Conservation (phyloP, 2,329 filamentous ascomycete genomes). For the Penicillium janthinellum region DNA sequence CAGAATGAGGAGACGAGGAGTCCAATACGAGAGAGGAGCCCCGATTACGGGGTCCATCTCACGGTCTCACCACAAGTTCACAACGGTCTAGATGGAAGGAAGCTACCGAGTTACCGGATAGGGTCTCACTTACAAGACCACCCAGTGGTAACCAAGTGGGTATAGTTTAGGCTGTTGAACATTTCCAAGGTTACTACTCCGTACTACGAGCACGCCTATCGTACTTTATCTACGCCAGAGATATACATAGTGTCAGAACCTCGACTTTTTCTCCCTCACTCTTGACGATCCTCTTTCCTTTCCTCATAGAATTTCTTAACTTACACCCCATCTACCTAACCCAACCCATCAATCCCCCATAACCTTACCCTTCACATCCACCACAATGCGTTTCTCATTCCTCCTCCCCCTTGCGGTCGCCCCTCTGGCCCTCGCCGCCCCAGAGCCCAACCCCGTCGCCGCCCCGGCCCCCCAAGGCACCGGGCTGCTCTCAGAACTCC, state of each 20-base stretch:
- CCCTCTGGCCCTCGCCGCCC: constrained; percentile 22
- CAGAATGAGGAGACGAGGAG: not conserved
- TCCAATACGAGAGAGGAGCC: not conserved
- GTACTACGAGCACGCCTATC: not conserved
- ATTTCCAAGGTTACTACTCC: not conserved
- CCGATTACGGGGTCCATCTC: not conserved
- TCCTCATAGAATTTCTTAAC: not conserved
- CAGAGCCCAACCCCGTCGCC: constrained; percentile 28
- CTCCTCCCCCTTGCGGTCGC: constrained; percentile 25
- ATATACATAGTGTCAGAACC: not conserved
- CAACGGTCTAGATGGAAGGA: not conserved
- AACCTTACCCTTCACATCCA: not conserved
- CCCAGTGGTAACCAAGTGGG: not conserved
- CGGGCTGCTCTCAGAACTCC: constrained; percentile 32
- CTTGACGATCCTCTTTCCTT: not conserved
- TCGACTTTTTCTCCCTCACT: not conserved
- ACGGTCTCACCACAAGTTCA: not conserved
- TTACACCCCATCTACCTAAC: not conserved
- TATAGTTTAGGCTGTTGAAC: not conserved
- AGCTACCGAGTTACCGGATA: not conserved
- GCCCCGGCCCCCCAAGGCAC: constrained; percentile 22
- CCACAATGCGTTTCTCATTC: constrained; percentile 27
- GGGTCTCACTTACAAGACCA: not conserved
- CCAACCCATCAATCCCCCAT: not conserved
- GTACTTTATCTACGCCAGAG: not conserved